A percentile compares a stretch with the other conserved stretches of the same genome.
Conservation (phyloP, 2,329 filamentous ascomycete genomes). For the Albophoma yamanashiensis region DNA sequence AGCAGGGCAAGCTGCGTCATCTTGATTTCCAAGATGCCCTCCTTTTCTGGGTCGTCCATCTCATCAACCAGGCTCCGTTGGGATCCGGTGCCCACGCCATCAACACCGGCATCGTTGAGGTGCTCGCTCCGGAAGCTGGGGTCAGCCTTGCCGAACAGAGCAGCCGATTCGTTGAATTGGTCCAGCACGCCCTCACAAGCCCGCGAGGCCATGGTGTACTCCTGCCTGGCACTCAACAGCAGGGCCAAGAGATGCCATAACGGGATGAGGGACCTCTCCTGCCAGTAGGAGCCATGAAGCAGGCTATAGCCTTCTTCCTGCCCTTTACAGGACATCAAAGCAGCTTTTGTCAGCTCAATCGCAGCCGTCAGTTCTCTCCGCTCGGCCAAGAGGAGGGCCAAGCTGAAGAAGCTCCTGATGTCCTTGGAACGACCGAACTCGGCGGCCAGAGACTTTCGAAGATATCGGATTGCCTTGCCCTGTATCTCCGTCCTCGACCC, state of each 20-base stretch:
- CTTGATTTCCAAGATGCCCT: constrained; percentile 82
- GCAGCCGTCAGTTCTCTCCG: constrained; percentile 70
- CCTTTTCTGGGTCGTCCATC: constrained; percentile 77
- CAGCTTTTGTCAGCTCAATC: constrained; percentile 71
- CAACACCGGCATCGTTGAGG: constrained; percentile 43
- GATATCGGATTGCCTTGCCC: constrained; percentile 61
- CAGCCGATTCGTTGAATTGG: constrained; percentile 64
- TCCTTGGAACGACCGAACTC: constrained; percentile 57
- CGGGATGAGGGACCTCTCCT: constrained; percentile 59
- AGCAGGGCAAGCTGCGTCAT: constrained; percentile 85
- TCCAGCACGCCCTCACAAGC: constrained; percentile 88
- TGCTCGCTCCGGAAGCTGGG: constrained; percentile 54
- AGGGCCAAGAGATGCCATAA: constrained; percentile 88
- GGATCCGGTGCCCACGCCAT: constrained; percentile 10
- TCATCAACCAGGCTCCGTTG: constrained; percentile 55
- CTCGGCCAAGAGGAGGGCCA: constrained; percentile 81
- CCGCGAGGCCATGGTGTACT: constrained; percentile 68
- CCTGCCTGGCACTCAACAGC: constrained; percentile 75
- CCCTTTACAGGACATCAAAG: constrained; percentile 51
- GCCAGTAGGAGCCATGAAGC: constrained; percentile 41
- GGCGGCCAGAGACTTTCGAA: constrained; percentile 62
- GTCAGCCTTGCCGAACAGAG: constrained; percentile 56
- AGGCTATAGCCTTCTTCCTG: constrained; percentile 31
- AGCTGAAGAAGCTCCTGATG: constrained; percentile 66
- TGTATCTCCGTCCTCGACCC: constrained; percentile 63